Conservation (phyloP, 179 eudicot species). For the Drosera spatulata region DNA sequence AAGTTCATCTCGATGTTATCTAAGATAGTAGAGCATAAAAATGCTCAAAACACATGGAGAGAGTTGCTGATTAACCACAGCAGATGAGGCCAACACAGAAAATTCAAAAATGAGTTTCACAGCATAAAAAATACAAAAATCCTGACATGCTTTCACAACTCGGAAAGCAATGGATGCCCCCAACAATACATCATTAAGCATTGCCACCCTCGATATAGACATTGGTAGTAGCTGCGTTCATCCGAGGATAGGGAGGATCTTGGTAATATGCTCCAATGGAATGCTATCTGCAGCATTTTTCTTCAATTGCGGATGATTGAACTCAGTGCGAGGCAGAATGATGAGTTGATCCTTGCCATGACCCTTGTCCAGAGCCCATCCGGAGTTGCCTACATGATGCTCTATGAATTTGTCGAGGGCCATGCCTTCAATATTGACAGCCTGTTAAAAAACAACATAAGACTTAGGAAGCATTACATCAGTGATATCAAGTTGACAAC, state of each 20-base stretch:
- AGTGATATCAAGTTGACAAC: neutral
- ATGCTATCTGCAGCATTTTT: constrained; percentile 48
- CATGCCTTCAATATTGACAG: constrained; percentile 67
- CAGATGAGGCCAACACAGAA: too few species aligned
- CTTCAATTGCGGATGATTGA: constrained; percentile 73
- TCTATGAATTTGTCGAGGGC: constrained; percentile 77
- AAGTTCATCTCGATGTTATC: too few species aligned
- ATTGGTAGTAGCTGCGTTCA: constrained; percentile 10
- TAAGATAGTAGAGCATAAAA: too few species aligned
- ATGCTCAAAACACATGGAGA: too few species aligned
- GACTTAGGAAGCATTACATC: neutral
- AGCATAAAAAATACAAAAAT: too few species aligned
- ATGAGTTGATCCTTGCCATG: constrained; percentile 51
- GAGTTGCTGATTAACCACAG: too few species aligned
- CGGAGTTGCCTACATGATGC: constrained; percentile 45
- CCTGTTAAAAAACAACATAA: constrained; percentile 21
- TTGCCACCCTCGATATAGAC: too few species aligned
- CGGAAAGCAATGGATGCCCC: too few species aligned
- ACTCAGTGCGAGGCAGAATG: constrained; percentile 46
- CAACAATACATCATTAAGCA: too few species aligned
- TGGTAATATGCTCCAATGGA: constrained; percentile 61
- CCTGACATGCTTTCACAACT: too few species aligned
- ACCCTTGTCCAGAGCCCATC: constrained; percentile 70
- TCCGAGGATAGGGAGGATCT: constrained; percentile 77
- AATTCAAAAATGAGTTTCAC: too few species aligned